Percentiles rank a stretch among this genome's conserved stretches.
Evolutionary conservation across 1,284 basidiomycete genomes (phyloP).

Genomic region (Pseudozyma thailandica): DNA sequence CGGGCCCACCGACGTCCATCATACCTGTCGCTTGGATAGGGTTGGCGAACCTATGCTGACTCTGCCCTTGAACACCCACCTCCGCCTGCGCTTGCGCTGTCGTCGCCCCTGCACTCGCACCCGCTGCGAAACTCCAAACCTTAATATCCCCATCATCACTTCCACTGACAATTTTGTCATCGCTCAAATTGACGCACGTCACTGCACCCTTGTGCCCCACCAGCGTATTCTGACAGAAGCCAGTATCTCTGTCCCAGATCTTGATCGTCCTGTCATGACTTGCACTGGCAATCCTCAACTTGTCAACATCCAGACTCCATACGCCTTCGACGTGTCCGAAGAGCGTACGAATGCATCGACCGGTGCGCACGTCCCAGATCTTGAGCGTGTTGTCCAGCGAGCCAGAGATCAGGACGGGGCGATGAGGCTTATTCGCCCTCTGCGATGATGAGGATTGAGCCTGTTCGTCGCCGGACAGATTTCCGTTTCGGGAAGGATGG

Average conservation of each 20-base stretch:
- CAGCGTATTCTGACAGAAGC: constrained; percentile 85
- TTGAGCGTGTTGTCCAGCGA: constrained; percentile 96
- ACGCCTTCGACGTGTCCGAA: constrained; percentile 95
- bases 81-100: background rate
- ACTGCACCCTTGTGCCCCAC: constrained; percentile 95
- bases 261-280: constrained; percentile 89
- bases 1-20: background rate
- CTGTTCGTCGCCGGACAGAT: background rate
- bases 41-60: constrained; percentile 12
- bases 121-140: constrained; percentile 62
- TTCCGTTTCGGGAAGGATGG: background rate
- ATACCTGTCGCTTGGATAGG: background rate
- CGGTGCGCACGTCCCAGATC: constrained; percentile 92
- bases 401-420: constrained; percentile 83
- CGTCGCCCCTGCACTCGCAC: background rate
- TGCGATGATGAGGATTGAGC: background rate
- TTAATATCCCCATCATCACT: constrained; percentile 84
- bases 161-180: constrained; percentile 95
- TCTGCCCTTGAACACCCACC: background rate
- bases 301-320: constrained; percentile 93
- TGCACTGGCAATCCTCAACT: constrained; percentile 87
- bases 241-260: constrained; percentile 93
- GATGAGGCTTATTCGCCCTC: background rate
- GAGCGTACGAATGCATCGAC: constrained; percentile 81
- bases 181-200: constrained; percentile 87